A percentile compares a stretch with the other conserved stretches of the same genome.
These are phyloP conservation scores for Biscogniauxia sp. DNA, from an alignment of 2,329 filamentous ascomycete genomes.

Conservation along the genomic window DNA sequence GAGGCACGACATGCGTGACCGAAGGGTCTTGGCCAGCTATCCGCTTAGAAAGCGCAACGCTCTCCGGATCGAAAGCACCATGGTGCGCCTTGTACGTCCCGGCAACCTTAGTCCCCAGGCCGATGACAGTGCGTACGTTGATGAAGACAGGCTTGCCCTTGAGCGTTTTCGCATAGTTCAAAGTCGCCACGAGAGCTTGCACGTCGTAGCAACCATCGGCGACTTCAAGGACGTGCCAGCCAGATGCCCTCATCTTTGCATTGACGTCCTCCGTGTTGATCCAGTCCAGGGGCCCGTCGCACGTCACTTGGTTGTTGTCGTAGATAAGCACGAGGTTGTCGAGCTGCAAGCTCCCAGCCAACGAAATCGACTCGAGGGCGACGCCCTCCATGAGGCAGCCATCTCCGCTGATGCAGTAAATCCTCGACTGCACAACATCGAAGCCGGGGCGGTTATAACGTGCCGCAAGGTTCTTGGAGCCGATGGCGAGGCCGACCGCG, in stretches of 20 bases:
- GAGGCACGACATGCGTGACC: constrained; percentile 39
- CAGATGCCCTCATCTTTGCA: constrained; percentile 51
- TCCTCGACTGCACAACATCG: constrained; percentile 47
- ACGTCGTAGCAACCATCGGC: constrained; percentile 49
- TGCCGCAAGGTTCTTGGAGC: constrained; percentile 50
- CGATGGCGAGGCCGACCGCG: constrained; percentile 55
- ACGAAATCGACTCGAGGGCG: constrained; percentile 50
- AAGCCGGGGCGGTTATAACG: constrained; percentile 49
- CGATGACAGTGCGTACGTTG: constrained; percentile 57
- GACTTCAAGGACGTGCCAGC: constrained; percentile 53
- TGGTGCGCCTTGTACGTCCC: constrained; percentile 55
- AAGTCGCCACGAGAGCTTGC: constrained; percentile 42
- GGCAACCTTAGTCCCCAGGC: constrained; percentile 44
- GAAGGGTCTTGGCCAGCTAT: constrained; percentile 46
- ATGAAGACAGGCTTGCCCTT: constrained; percentile 53
- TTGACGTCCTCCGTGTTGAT: constrained; percentile 47
- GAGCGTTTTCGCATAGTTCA: constrained; percentile 39
- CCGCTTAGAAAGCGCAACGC: constrained; percentile 54
- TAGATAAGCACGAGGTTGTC: constrained; percentile 55
- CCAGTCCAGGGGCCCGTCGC: constrained; percentile 52
- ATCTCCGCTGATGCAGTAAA: constrained; percentile 55
- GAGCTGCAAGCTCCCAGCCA: constrained; percentile 50
- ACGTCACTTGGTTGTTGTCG: constrained; percentile 58
- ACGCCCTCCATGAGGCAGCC: constrained; percentile 57
- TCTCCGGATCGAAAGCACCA: constrained; percentile 52